These are phyloP conservation scores for Puya raimondii DNA, from an alignment of 176 grass and related monocot genomes.

Conservation along the genomic window DNA sequence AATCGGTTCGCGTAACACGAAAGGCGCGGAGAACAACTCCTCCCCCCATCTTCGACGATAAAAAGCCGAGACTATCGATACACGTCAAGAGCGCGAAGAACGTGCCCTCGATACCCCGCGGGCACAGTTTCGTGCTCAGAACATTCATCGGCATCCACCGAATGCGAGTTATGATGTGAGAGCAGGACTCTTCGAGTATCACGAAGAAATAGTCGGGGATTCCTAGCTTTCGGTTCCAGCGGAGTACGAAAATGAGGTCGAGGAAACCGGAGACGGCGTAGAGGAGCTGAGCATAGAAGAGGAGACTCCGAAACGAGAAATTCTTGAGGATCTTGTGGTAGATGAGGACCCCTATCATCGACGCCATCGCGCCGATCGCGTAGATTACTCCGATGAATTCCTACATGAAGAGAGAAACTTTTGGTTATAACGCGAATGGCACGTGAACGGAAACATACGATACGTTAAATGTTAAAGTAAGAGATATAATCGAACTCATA, in stretches of 20 bases:
- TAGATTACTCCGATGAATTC: conserved; percentile 72
- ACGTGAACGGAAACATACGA: background rate
- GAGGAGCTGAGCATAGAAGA: conserved; percentile 78
- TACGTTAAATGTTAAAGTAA: too few species aligned
- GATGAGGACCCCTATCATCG: conserved; percentile 76
- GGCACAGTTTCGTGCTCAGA: conserved; percentile 66
- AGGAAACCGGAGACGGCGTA: conserved; percentile 50
- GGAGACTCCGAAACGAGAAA: conserved; percentile 59
- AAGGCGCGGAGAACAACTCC: conserved; percentile 48
- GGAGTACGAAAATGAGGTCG: conserved; percentile 80
- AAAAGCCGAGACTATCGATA: conserved; percentile 61
- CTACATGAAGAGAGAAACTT: conserved; percentile 26
- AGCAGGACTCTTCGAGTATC: conserved; percentile 56
- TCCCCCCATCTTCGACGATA: conserved; percentile 52
- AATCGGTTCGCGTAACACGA: conserved; percentile 62
- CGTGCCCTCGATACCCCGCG: conserved; percentile 61
- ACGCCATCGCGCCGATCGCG: conserved; percentile 66
- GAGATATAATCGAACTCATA: too few species aligned
- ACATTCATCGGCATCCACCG: conserved; percentile 85
- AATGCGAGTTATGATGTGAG: conserved; percentile 41
- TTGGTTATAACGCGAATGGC: background rate
- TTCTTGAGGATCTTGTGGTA: conserved; percentile 80
- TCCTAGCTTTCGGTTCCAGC: conserved; percentile 63
- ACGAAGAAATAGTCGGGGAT: conserved; percentile 60
- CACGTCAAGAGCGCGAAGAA: conserved; percentile 93